A percentile compares a stretch with the other conserved stretches of the same genome.
Conservation (phyloP, 192 early-diverging fungal species). For the Linnemannia hyalina region DNA sequence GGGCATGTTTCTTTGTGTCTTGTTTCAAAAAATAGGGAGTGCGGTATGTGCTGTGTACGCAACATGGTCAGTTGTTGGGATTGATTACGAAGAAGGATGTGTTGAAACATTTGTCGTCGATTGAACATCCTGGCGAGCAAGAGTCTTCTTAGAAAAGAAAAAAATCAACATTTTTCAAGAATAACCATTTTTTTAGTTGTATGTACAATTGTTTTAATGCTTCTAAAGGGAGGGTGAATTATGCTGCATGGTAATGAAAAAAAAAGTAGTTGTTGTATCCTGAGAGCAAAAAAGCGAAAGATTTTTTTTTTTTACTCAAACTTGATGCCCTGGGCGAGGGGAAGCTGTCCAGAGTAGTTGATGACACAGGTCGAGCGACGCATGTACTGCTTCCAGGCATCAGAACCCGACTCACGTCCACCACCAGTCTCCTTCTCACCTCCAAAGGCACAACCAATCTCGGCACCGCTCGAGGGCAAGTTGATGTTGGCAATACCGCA, state of each 20-base stretch:
- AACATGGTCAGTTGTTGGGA: conserved; percentile 71
- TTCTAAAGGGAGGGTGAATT: background rate
- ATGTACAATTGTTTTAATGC: background rate
- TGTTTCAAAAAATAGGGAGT: conserved; percentile 56
- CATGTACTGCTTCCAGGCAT: conserved; percentile 88
- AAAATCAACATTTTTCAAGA: background rate
- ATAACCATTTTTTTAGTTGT: background rate
- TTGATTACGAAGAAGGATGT: conserved; percentile 83
- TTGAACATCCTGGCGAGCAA: conserved; percentile 50
- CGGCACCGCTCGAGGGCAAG: conserved; percentile 96
- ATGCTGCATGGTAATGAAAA: conserved; percentile 3
- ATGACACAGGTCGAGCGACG: conserved; percentile 73
- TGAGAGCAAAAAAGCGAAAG: background rate
- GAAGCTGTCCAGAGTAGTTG: conserved; percentile 89
- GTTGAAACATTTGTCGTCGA: conserved; percentile 61
- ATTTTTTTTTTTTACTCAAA: conserved; percentile 76
- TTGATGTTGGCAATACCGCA: conserved; percentile 96
- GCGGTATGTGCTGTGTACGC: conserved; percentile 70
- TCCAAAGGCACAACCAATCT: conserved; percentile 98
- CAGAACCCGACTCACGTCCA: conserved; percentile 92
- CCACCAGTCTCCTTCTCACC: conserved; percentile 98
- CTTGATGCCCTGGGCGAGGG: conserved; percentile 96
- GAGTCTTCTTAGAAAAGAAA: conserved; percentile 21
- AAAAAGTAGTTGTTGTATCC: background rate
- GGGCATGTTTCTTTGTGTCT: background rate